phyloP scores from a whole-genome alignment of 164 flowering plant species.

The Sextonia rubra region DNA sequence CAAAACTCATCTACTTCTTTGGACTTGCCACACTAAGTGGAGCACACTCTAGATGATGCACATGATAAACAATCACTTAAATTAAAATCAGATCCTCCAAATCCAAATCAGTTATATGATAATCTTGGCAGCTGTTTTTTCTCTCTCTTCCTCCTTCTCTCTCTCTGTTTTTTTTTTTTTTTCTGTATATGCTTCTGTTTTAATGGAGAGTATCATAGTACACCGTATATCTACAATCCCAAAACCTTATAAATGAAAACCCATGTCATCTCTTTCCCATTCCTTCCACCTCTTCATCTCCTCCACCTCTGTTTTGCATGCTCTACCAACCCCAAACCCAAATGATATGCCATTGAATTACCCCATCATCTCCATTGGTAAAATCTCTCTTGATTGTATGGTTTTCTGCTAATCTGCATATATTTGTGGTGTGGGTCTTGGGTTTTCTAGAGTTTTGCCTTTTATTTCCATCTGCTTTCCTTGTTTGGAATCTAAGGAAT shows the following conservation, averaged over 20 bases:
- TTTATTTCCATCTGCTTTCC: no score
- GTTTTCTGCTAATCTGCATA: constrained; percentile 13
- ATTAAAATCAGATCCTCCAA: no score
- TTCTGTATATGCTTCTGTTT: not conserved
- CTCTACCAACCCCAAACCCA: constrained; percentile 26
- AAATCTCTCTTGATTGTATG: constrained; percentile 21
- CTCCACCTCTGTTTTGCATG: constrained; percentile 26
- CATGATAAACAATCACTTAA: no score
- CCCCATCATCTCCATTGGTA: constrained; percentile 3
- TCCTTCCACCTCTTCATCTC: constrained; percentile 12
- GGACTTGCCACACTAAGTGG: no score
- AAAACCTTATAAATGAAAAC: constrained; percentile 18
- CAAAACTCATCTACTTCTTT: no score
- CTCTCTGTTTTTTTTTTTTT: not conserved
- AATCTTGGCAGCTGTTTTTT: not conserved
- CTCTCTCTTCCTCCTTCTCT: constrained; percentile 9
- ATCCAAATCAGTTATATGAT: no score
- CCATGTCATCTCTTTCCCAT: constrained; percentile 1
- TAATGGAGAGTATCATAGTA: constrained; percentile 15
- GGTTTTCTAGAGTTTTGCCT: constrained; percentile 9
- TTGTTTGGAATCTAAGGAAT: no score
- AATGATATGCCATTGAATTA: constrained; percentile 23
- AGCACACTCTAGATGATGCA: no score
- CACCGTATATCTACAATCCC: constrained; percentile 6
- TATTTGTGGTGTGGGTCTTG: constrained; percentile 19